phyloP scores from a whole-genome alignment of 2,329 filamentous ascomycete species.

The Akanthomyces lecanii region DNA sequence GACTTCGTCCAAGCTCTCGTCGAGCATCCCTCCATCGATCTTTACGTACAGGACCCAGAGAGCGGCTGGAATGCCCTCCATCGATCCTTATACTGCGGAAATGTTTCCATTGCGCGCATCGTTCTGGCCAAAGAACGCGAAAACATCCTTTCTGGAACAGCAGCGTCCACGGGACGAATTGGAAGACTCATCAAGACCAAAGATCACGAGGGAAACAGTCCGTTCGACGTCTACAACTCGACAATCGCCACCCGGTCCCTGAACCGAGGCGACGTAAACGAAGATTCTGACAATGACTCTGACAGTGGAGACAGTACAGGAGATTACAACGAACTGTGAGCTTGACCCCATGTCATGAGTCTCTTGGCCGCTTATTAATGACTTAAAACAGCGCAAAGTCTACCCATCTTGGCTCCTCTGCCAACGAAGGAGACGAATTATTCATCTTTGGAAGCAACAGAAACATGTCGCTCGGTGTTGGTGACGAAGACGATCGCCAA shows the following conservation, averaged over 20 bases:
- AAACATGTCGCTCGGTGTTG: conserved; percentile 86
- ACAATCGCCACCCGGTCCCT: conserved; percentile 78
- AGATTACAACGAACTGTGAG: conserved; percentile 29
- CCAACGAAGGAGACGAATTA: conserved; percentile 67
- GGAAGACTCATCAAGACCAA: conserved; percentile 88
- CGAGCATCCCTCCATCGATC: conserved; percentile 75
- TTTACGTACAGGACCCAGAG: conserved; percentile 83
- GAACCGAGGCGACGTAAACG: conserved; percentile 31
- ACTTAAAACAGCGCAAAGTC: conserved; percentile 1
- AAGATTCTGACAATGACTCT: conserved; percentile 42
- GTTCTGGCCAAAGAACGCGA: conserved; percentile 74
- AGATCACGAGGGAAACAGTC: conserved; percentile 89
- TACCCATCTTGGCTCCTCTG: conserved; percentile 3
- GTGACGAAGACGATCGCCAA: conserved; percentile 93
- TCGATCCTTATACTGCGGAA: conserved; percentile 83
- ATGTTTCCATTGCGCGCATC: conserved; percentile 77
- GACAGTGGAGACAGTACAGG: conserved; percentile 49
- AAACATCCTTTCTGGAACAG: conserved; percentile 57
- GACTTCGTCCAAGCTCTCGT: conserved; percentile 76
- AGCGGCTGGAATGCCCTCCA: conserved; percentile 96
- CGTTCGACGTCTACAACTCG: conserved; percentile 86
- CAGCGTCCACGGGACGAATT: conserved; percentile 56
- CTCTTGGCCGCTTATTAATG: background rate
- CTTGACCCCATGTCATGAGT: conserved; percentile 4
- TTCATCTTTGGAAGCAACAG: conserved; percentile 97